Base-by-base conservation (phyloP, 1,284 basidiomycete genomes). In the Microstroma glucosiphilum region DNA sequence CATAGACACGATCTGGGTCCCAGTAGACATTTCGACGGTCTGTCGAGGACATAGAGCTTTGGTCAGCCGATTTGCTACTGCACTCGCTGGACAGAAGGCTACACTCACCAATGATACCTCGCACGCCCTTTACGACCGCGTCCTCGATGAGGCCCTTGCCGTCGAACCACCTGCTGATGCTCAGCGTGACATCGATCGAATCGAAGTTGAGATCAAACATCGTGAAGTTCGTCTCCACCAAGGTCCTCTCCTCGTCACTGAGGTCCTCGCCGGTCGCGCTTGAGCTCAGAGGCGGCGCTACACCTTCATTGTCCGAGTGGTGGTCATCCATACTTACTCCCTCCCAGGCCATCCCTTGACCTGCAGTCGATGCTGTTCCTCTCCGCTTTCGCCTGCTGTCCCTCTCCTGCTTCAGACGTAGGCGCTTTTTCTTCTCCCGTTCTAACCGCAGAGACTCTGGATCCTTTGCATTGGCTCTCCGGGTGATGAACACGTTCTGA, bases 151-250 rank as follows among this genome's bases (percentile, higher is more conserved):
- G 81, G 0, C 96, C 96, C 78, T 93, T 96, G 0, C 94, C 96
- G 77, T 96, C 92, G 57, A 96, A 83, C 96, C 96, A 99, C 57
- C 89, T 84, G 80, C 87, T 86, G 12, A 99, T 82, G 58, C 91
- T 94, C n/a, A 99, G 83, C 0, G 91, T 93, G 13, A 99, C 93
- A 69, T 98, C 96, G 60, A 99, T 89, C 40, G 91, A 91, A 77
- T 96, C 94, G 26, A 79, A 71, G 53, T 70, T 72, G 57, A 79
- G 64, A 54, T 79, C 77, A 56, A 78, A 79, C 75, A 78, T 76
- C 62, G 74, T 75, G 60, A 72, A 79, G 65, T 79, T 79, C 62
- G 65, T 75, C 62, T 74, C 65, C 56, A 69, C 66, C 41, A 51
- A 46, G 11, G 42, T 43, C 55, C 66, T 61, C 56, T 72, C 65